A percentile compares a stretch with the other conserved stretches of the same genome.
Conservation (phyloP, 805 yeast species). For the Kuraishia hungarica region DNA sequence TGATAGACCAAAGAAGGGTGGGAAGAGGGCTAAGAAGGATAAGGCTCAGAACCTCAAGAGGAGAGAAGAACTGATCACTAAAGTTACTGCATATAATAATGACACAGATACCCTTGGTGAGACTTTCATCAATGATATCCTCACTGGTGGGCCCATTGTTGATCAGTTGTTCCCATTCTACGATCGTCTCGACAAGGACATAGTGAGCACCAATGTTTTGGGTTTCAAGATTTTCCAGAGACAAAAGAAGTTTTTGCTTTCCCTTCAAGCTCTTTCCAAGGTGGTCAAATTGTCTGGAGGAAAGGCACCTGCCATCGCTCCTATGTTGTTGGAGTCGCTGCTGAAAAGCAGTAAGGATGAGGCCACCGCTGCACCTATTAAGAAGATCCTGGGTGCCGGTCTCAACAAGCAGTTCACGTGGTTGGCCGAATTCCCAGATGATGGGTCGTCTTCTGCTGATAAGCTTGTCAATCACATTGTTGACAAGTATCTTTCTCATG, state of each 20-base stretch:
- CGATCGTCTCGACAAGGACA: constrained; percentile 30
- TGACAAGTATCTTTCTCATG: constrained; percentile 9
- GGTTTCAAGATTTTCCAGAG: constrained; percentile 35
- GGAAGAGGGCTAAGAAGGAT: constrained; percentile 36
- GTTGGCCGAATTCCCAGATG: constrained; percentile 6
- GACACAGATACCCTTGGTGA: constrained; percentile 59
- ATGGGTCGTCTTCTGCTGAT: neutral
- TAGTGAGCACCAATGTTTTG: constrained; percentile 26
- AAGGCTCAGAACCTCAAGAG: constrained; percentile 51
- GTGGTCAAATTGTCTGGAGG: constrained; percentile 9
- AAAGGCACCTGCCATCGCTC: constrained; percentile 12
- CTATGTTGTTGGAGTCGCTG: constrained; percentile 10
- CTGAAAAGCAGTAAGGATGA: constrained; percentile 6
- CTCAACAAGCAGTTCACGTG: constrained; percentile 12
- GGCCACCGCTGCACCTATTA: constrained; percentile 12
- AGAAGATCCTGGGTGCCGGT: constrained; percentile 16
- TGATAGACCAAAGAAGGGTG: constrained; percentile 6
- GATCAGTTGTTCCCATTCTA: constrained; percentile 28
- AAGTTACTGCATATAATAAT: constrained; percentile 28
- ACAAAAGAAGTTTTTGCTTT: constrained; percentile 33
- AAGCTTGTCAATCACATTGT: constrained; percentile 8
- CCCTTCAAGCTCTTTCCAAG: constrained; percentile 34
- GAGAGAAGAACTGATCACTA: constrained; percentile 42
- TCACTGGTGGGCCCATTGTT: constrained; percentile 27
- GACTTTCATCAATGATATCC: constrained; percentile 20